phyloP scores from a whole-genome alignment of 2,329 filamentous ascomycete species.

The Boeremia lycopersici region DNA sequence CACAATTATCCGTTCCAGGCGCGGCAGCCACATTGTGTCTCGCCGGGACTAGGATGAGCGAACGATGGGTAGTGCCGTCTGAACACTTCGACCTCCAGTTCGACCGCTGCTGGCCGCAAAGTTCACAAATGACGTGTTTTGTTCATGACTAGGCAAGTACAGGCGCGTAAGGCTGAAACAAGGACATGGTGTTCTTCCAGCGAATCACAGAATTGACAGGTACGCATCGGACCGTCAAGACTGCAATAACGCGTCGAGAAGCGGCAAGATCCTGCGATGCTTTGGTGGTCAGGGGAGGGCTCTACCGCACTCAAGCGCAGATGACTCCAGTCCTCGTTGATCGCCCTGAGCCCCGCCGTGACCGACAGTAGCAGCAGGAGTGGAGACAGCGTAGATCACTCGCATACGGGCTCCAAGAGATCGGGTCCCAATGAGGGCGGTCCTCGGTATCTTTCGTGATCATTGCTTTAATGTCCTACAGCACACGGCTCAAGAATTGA shows the following conservation, averaged over 20 bases:
- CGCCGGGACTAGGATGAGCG: constrained; percentile 6
- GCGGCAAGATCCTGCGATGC: constrained; percentile 2
- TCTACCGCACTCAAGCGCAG: background rate
- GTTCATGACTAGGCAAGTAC: background rate
- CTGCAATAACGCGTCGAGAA: background rate
- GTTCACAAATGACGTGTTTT: background rate
- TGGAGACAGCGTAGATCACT: constrained; percentile 1
- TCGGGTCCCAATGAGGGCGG: background rate
- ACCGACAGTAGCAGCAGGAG: constrained; percentile 1
- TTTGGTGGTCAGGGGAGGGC: background rate
- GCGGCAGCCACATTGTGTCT: constrained; percentile 9
- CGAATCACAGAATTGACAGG: background rate
- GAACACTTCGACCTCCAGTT: background rate
- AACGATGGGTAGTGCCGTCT: constrained; percentile 5
- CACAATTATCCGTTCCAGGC: constrained; percentile 11
- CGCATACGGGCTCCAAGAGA: background rate
- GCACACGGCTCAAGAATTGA: too few species aligned
- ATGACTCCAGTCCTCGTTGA: constrained; percentile 1
- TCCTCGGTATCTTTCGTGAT: background rate
- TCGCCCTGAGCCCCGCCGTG: background rate
- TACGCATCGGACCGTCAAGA: too few species aligned
- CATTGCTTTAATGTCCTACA: too few species aligned
- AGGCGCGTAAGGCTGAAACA: constrained; percentile 2
- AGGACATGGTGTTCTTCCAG: background rate
- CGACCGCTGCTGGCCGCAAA: background rate